These are phyloP conservation scores for Colletotrichum kahawae DNA, from an alignment of 2,329 filamentous ascomycete species.

Conservation along the genomic window DNA sequence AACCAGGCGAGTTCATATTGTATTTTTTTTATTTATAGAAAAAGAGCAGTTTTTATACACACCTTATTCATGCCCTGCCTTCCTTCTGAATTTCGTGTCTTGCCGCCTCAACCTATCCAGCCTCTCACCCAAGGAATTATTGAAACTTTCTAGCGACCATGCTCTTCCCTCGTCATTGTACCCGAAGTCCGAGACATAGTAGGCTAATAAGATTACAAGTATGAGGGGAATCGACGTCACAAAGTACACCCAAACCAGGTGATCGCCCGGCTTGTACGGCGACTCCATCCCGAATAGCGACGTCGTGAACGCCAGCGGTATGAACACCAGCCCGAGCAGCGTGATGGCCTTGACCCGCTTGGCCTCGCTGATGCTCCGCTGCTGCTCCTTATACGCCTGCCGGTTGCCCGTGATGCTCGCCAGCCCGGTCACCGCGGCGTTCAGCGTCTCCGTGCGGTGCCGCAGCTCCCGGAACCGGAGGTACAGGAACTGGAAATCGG, in stretches of 20 bases:
- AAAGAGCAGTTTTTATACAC: too few species aligned
- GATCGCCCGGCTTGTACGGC: slow-evolving; percentile 23
- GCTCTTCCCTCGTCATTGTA: slow-evolving; percentile 26
- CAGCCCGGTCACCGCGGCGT: slow-evolving; percentile 27
- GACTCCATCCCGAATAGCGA: slow-evolving; percentile 27
- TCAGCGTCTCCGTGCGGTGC: slow-evolving; percentile 26
- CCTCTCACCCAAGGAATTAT: neutral
- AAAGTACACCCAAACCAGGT: slow-evolving; percentile 26
- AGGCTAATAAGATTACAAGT: slow-evolving; percentile 18
- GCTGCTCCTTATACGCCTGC: slow-evolving; percentile 26
- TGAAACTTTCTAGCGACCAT: slow-evolving; percentile 24
- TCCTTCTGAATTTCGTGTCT: neutral
- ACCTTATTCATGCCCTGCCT: neutral
- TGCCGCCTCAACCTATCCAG: neutral
- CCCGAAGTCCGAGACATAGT: slow-evolving; percentile 26
- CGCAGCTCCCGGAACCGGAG: slow-evolving; percentile 26
- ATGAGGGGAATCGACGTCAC: slow-evolving; percentile 25
- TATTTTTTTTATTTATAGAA: too few species aligned
- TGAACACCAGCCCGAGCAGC: slow-evolving; percentile 28
- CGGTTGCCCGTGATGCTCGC: slow-evolving; percentile 29
- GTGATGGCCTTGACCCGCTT: slow-evolving; percentile 28
- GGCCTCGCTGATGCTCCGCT: slow-evolving; percentile 28
- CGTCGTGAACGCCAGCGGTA: slow-evolving; percentile 26
- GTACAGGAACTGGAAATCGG: slow-evolving; percentile 27
- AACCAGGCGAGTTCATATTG: too few species aligned